Conservation (phyloP, 495 filamentous ascomycete genomes). For the Aspergillus conjunctus region DNA sequence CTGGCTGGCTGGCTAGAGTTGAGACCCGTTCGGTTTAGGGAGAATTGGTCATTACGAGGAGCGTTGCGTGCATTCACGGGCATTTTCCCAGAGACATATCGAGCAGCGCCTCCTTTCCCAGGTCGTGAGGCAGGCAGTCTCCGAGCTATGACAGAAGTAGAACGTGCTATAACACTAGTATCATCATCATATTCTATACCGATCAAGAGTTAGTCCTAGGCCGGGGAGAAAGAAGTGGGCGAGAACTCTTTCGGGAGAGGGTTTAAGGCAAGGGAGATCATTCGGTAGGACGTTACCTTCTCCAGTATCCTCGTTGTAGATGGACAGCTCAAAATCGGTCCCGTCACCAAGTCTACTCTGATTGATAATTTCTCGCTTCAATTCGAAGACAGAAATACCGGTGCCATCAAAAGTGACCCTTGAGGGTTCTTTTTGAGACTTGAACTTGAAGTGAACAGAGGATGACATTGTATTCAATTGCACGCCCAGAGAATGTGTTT, state of each 20-base stretch:
- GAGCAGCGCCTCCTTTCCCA: conserved; percentile 83
- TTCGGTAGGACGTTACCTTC: conserved; percentile 67
- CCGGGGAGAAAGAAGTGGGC: background rate
- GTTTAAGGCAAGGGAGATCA: background rate
- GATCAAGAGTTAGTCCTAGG: conserved; percentile 17
- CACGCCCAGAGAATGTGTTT: conserved; percentile 35
- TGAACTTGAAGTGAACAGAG: conserved; percentile 99
- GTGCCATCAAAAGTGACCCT: conserved; percentile 97
- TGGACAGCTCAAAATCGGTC: conserved; percentile 92
- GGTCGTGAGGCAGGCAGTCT: conserved; percentile 79
- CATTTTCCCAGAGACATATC: conserved; percentile 97
- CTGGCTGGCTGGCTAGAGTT: conserved; percentile 47
- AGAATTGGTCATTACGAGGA: conserved; percentile 67
- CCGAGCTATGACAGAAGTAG: conserved; percentile 88
- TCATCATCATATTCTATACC: conserved; percentile 90
- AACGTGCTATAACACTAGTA: conserved; percentile 90
- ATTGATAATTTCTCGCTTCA: conserved; percentile 97
- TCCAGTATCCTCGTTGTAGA: conserved; percentile 85
- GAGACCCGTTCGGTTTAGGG: conserved; percentile 48
- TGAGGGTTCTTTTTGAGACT: conserved; percentile 94
- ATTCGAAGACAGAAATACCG: conserved; percentile 95
- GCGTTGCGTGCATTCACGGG: conserved; percentile 83
- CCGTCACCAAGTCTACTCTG: conserved; percentile 94
- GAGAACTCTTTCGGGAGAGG: background rate
- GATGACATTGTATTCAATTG: conserved; percentile 80